These are phyloP conservation scores for Aspergillus spinulosporus DNA, from an alignment of 2,329 filamentous ascomycete species.

Conservation along the genomic window DNA sequence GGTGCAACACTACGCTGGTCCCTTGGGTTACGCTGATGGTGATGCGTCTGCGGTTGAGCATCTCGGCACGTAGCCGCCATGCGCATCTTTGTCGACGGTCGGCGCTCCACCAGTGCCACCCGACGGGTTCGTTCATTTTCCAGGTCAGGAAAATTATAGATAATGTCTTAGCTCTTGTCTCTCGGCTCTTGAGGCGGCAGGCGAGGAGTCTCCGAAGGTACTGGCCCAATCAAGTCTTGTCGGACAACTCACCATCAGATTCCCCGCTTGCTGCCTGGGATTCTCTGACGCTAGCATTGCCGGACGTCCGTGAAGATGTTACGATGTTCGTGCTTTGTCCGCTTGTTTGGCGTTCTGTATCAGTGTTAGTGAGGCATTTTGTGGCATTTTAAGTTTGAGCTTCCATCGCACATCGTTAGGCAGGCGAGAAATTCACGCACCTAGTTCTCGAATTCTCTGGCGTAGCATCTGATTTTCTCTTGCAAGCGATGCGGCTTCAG, in stretches of 20 bases:
- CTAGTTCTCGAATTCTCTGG: slow-evolving; percentile 49
- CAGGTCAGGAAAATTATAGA: not conserved
- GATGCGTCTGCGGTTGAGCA: not conserved
- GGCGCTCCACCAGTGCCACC: not conserved
- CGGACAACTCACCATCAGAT: slow-evolving; percentile 22
- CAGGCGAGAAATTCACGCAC: slow-evolving; percentile 29
- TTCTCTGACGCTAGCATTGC: slow-evolving; percentile 16
- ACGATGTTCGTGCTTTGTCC: slow-evolving; percentile 25
- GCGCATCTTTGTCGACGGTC: not conserved
- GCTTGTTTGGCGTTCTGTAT: slow-evolving; percentile 34
- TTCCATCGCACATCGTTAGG: not conserved
- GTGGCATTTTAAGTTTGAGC: not conserved
- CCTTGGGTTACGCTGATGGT: not conserved
- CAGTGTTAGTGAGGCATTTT: slow-evolving; percentile 3
- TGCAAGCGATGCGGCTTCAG: slow-evolving; percentile 48
- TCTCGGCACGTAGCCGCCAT: slow-evolving; percentile 3
- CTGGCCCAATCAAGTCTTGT: slow-evolving; percentile 24
- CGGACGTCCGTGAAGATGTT: slow-evolving; percentile 11
- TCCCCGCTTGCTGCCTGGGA: slow-evolving; percentile 11
- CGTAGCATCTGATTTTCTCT: slow-evolving; percentile 52
- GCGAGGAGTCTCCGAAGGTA: not conserved
- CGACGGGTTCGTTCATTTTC: not conserved
- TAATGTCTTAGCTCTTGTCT: slow-evolving; percentile 2
- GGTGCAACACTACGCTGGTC: not conserved
- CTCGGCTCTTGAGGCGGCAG: not conserved